A percentile compares a stretch with the other conserved stretches of the same genome.
Evolutionary conservation across 371 early-diverging fungal genomes (phyloP).

Genomic region (Rhizopus microsporus): DNA sequence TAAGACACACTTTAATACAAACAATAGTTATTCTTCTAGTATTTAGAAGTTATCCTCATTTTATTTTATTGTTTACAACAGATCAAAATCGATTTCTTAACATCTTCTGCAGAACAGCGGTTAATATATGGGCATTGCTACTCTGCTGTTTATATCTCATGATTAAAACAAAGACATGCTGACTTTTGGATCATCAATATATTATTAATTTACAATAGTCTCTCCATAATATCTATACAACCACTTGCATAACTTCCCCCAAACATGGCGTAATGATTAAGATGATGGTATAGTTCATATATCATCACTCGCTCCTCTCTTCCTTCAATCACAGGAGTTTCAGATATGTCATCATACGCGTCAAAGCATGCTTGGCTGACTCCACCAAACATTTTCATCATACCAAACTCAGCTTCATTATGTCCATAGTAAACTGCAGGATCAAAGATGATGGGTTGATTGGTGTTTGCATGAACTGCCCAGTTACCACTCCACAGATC

Average conservation of each 20-base stretch:
- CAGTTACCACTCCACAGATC: conserved; percentile 44
- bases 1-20: too few relatives aligned
- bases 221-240: conserved; percentile 25
- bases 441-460: conserved; percentile 32
- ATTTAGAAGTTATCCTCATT: too few relatives aligned
- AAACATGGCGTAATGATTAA: conserved; percentile 43
- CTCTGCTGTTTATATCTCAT: too few relatives aligned
- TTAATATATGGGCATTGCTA: too few relatives aligned
- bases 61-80: too few relatives aligned
- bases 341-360: conserved; percentile 13
- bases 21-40: too few relatives aligned
- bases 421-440: conserved; percentile 39
- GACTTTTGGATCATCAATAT: too few relatives aligned
- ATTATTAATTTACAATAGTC: conserved; percentile 8
- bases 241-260: conserved; percentile 30
- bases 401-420: conserved; percentile 37
- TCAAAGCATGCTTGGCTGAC: conserved; percentile 18
- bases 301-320: conserved; percentile 20
- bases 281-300: conserved; percentile 38
- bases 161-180: too few relatives aligned
- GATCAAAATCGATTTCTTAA: too few relatives aligned
- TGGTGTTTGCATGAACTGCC: conserved; percentile 14
- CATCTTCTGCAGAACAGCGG: too few relatives aligned
- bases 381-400: conserved; percentile 44
- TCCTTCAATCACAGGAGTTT: conserved; percentile 1